phyloP scores from a whole-genome alignment of 768 basidiomycete genomes.

The Trametes coccinea region DNA sequence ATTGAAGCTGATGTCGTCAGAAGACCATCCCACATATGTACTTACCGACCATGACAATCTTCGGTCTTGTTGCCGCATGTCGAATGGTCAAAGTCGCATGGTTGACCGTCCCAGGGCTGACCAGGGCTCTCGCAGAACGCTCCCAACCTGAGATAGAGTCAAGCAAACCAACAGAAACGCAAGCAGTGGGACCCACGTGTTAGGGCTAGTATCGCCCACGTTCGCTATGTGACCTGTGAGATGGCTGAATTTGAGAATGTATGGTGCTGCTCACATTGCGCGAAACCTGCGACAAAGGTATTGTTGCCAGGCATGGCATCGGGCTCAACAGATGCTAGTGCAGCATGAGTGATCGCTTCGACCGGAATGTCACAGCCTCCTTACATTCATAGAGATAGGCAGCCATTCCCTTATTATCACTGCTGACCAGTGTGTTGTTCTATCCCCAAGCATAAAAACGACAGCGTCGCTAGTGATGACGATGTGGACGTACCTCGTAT shows the following conservation, averaged over 20 bases:
- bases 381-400: constrained; percentile 75
- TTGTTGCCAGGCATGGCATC: constrained; percentile 64
- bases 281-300: constrained; percentile 73
- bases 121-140: constrained; percentile 81
- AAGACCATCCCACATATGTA: constrained; percentile 6
- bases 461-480: not conserved
- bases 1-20: not conserved
- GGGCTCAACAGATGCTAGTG: constrained; percentile 64
- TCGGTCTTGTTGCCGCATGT: constrained; percentile 71
- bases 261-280: constrained; percentile 55
- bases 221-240: constrained; percentile 49
- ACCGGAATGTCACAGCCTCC: too few species aligned
- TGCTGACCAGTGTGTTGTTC: constrained; percentile 83
- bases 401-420: constrained; percentile 87
- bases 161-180: not conserved
- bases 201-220: constrained; percentile 78
- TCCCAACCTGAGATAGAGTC: constrained; percentile 47
- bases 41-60: constrained; percentile 71
- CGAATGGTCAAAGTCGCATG: constrained; percentile 70
- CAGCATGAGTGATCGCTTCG: not conserved
- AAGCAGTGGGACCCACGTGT: constrained; percentile 48
- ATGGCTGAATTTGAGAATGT: constrained; percentile 1
- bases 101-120: constrained; percentile 60
- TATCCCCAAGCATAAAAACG: constrained; percentile 27
- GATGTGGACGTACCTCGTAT: constrained; percentile 52